A percentile compares a stretch with the other conserved stretches of the same genome.
Conservation (phyloP, 2,329 filamentous ascomycete species). For the Pleurostoma richardsiae region DNA sequence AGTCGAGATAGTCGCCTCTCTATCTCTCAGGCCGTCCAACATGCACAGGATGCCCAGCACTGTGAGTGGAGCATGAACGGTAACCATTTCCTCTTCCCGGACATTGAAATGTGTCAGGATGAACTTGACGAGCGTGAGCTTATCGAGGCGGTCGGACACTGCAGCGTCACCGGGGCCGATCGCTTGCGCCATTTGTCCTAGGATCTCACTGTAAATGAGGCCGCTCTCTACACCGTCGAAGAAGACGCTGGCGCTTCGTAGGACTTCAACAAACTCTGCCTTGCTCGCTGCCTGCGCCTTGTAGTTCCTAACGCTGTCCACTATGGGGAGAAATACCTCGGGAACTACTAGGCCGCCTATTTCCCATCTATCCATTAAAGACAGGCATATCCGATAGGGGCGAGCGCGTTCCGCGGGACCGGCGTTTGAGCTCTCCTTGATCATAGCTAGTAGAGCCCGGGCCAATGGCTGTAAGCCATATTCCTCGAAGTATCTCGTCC, state of each 20-base stretch:
- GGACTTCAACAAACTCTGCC: constrained; percentile 74
- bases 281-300: constrained; percentile 60
- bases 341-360: constrained; percentile 87
- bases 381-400: constrained; percentile 87
- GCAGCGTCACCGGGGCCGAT: constrained; percentile 40
- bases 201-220: constrained; percentile 82
- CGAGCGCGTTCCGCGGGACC: constrained; percentile 66
- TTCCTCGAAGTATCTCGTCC: constrained; percentile 77
- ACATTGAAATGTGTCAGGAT: constrained; percentile 87
- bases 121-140: constrained; percentile 73
- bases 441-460: constrained; percentile 66
- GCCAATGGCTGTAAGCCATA: constrained; percentile 73
- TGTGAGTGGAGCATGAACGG: constrained; percentile 75
- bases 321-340: constrained; percentile 79
- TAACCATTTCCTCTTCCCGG: constrained; percentile 91
- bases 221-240: constrained; percentile 96
- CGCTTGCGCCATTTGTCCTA: constrained; percentile 61
- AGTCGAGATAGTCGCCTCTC: constrained; percentile 11
- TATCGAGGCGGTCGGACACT: constrained; percentile 47
- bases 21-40: constrained; percentile 48
- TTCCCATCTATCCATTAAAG: constrained; percentile 97
- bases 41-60: constrained; percentile 60
- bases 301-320: constrained; percentile 75
- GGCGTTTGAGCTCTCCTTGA: constrained; percentile 47
- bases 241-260: constrained; percentile 90